Evolutionary conservation across 2,329 filamentous ascomycete species (phyloP).

Genomic region (Botryotinia globosa): DNA sequence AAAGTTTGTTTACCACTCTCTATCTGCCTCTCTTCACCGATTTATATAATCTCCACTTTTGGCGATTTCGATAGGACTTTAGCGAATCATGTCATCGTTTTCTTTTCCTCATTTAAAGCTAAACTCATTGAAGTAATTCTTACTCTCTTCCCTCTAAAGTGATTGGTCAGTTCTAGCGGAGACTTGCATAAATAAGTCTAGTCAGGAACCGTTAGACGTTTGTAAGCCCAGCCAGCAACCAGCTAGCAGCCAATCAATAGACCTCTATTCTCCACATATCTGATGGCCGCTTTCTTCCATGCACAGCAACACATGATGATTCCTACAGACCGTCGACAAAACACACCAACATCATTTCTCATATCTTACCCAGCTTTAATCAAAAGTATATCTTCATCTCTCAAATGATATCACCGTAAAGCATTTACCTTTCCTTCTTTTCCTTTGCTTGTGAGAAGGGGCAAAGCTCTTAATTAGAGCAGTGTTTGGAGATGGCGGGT

Average conservation of each 20-base stretch:
- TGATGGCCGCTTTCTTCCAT: not conserved
- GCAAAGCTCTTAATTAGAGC: not conserved
- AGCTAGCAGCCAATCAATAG: not conserved
- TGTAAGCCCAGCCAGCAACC: not conserved
- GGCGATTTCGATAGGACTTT: not conserved
- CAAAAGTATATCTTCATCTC: constrained; percentile 2
- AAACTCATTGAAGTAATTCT: not conserved
- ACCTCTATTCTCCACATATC: not conserved
- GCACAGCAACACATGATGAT: not conserved
- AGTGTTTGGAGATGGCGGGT: not conserved
- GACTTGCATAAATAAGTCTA: not conserved
- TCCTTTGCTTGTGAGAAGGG: not conserved
- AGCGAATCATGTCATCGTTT: not conserved
- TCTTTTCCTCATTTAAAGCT: accelerated
- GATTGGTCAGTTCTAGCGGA: not conserved
- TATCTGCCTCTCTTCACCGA: constrained; percentile 1
- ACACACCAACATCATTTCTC: not conserved
- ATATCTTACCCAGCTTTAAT: not conserved
- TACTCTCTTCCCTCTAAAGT: not conserved
- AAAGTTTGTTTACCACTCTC: not conserved
- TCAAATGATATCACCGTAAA: not conserved
- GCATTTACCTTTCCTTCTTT: too few species aligned
- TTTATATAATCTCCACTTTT: not conserved
- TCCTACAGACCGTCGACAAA: not conserved
- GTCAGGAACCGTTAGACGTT: not conserved